These are phyloP conservation scores for Neopestalotiopsis clavispora DNA, from an alignment of 2,329 filamentous ascomycete genomes.

Conservation along the genomic window DNA sequence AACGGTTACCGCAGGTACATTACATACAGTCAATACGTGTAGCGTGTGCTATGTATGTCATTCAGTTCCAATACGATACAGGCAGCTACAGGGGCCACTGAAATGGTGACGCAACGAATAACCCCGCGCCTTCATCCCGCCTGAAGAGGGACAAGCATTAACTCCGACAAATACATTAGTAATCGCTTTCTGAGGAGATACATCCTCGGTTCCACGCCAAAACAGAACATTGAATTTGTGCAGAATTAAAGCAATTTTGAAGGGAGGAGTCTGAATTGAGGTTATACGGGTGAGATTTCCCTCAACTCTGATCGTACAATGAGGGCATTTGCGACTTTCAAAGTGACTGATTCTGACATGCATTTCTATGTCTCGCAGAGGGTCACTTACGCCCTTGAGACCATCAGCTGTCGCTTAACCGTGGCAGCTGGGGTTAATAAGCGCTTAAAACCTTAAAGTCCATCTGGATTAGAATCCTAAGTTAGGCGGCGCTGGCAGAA, in stretches of 20 bases:
- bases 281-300: not conserved
- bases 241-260: not conserved
- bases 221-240: not conserved
- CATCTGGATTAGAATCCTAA: no score
- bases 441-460: no score
- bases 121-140: slow-evolving; percentile 1
- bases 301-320: no score
- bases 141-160: not conserved
- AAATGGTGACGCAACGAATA: not conserved
- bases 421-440: no score
- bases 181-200: not conserved
- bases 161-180: not conserved
- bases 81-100: slow-evolving; percentile 1
- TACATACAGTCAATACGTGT: not conserved
- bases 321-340: no score
- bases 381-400: no score
- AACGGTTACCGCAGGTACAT: not conserved
- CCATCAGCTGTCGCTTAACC: no score
- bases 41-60: not conserved
- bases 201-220: not conserved
- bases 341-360: no score
- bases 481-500: no score
- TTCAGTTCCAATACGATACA: not conserved
- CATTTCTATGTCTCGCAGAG: no score
- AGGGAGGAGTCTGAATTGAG: not conserved